Evolutionary conservation across 2,329 filamentous ascomycete genomes (phyloP), one percentile per base, ranked within the genome.

Genomic region (Fusarium sp.): DNA sequence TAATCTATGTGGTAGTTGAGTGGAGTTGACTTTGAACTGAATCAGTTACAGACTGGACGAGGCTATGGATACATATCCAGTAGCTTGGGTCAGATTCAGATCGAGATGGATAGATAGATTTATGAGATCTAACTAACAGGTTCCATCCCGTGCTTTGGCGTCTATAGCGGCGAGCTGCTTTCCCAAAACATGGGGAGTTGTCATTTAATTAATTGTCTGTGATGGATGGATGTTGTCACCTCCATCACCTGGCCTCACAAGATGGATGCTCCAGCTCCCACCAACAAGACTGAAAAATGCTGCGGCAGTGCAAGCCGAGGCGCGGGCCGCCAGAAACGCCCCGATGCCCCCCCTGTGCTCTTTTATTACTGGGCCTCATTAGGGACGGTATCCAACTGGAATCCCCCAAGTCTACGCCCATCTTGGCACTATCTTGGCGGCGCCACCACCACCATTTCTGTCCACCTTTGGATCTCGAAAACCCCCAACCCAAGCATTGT

Each of bases 381-480:
- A 27, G 42, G 42, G 42, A 46, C 42, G 13, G 42, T 36, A 54
- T 34, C 29, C 50, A 34, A 54, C 50, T 54, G 16, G 20, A 60
- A 36, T 46, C 54, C 40, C 40, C 56, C 40, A 49, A 49, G 25
- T 49, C n/a, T 36, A 58, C 44, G 11, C 44, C 66, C 57, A 57
- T 40, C 67, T 68, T 68, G 51, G 51, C 62, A 29, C 49, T 11
- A 62, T 40, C 58, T 67, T 67, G 68, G 68, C 68, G 46, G 65
- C 55, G 68, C 68, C 68, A 71, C 65, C 27, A 34, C 46, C 34
- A 20, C 34, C 34, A 27, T 54, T 29, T 44, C 33, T 29, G 23
- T 14, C 33, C 57, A 16, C 53, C 20, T 29, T 33, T 27, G 14
- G 8, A 23, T 20, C 53, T 11, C 34, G 33, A 54, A 51, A 51